Percentiles rank a stretch among this genome's conserved stretches.
Conservation (phyloP, 2,329 filamentous ascomycete species). For the Claviceps capensis region DNA sequence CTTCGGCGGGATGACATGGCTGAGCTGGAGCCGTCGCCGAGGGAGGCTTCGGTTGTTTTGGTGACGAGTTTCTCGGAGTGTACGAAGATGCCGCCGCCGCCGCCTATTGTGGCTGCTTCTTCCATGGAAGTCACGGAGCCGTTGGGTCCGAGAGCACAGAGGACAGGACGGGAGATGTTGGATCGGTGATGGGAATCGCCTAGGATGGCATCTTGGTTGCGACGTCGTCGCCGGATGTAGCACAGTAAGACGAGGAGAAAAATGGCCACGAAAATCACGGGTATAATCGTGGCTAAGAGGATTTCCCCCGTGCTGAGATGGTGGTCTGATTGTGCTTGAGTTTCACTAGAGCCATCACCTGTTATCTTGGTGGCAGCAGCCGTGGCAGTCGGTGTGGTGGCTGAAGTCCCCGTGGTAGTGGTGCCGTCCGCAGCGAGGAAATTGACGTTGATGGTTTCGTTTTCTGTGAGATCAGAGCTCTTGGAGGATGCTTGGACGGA, state of each 20-base stretch:
- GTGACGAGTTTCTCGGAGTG: constrained; percentile 8
- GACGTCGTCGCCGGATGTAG: constrained; percentile 19
- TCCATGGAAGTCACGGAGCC: constrained; percentile 13
- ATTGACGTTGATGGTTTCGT: constrained; percentile 22
- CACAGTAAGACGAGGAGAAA: constrained; percentile 20
- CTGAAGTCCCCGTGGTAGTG: constrained; percentile 11
- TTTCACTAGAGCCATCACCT: constrained; percentile 6
- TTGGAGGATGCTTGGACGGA: constrained; percentile 21
- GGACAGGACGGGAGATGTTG: constrained; percentile 21
- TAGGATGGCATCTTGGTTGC: constrained; percentile 15
- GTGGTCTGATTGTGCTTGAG: constrained; percentile 9
- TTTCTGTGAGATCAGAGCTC: constrained; percentile 20
- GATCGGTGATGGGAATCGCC: constrained; percentile 17
- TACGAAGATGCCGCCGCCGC: neutral
- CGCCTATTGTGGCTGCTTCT: constrained; percentile 11
- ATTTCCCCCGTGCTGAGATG: constrained; percentile 21
- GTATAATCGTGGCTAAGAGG: constrained; percentile 30
- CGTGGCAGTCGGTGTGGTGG: constrained; percentile 12
- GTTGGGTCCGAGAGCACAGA: constrained; percentile 15
- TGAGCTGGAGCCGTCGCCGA: constrained; percentile 13
- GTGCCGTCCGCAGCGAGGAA: constrained; percentile 17
- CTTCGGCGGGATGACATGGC: constrained; percentile 10
- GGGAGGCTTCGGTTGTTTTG: constrained; percentile 10
- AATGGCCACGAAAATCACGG: constrained; percentile 23
- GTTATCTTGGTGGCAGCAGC: constrained; percentile 12